These are phyloP conservation scores for Powellomyces hirtus DNA, from an alignment of 192 early-diverging fungal genomes.

Conservation along the genomic window DNA sequence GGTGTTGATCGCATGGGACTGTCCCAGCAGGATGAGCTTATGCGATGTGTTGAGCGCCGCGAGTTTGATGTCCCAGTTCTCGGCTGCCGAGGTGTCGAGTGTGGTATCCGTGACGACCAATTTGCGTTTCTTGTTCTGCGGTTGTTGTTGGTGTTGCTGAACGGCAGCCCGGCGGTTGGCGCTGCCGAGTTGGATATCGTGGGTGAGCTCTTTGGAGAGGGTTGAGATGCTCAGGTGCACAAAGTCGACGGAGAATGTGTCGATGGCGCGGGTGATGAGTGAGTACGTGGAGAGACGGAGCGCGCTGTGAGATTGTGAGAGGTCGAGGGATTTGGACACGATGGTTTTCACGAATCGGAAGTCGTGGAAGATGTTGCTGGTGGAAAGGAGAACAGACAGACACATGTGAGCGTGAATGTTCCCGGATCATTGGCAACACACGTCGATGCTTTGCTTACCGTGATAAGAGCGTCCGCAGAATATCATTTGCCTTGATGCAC, in stretches of 20 bases:
- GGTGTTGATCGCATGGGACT: not conserved
- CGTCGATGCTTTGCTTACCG: not conserved
- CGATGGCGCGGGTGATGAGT: not conserved
- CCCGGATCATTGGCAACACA: not conserved
- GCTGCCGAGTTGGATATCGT: not conserved
- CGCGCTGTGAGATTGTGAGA: not conserved
- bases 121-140: constrained; percentile 9
- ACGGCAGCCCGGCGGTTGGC: not conserved
- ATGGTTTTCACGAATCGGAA: constrained; percentile 12
- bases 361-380: not conserved
- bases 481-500: not conserved
- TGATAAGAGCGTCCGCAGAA: not conserved
- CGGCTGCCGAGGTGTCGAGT: not conserved
- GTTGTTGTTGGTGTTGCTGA: not conserved
- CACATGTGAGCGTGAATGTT: not conserved
- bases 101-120: constrained; percentile 3
- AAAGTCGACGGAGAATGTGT: not conserved
- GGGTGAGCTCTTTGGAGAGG: not conserved
- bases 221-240: not conserved
- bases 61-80: constrained; percentile 5
- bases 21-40: not conserved
- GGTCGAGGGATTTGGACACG: not conserved
- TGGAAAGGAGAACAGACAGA: not conserved
- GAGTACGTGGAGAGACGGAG: constrained; percentile 6
- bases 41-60: not conserved